phyloP scores from a whole-genome alignment of 148 eudicot species.

The Spergularia marina region DNA sequence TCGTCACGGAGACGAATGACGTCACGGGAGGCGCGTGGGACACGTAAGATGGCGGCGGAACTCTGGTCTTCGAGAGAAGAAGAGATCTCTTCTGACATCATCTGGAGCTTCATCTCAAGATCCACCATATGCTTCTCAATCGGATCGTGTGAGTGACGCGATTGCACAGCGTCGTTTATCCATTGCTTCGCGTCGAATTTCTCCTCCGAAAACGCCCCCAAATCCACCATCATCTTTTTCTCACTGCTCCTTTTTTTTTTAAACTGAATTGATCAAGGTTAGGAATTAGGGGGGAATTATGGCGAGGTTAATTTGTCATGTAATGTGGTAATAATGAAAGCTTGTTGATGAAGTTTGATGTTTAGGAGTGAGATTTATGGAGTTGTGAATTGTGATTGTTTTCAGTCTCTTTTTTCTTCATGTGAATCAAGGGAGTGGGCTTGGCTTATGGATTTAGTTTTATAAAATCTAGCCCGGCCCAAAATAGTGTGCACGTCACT shows the following conservation, averaged over 20 bases:
- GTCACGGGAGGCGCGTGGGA: conserved; percentile 94
- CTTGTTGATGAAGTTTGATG: conserved; percentile 1
- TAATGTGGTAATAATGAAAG: neutral
- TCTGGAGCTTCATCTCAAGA: conserved; percentile 90
- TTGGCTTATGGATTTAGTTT: no score
- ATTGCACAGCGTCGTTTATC: conserved; percentile 72
- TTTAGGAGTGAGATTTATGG: neutral
- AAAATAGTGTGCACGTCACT: no score
- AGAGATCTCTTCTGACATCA: conserved; percentile 90
- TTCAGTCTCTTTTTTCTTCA: neutral
- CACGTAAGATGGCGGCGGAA: conserved; percentile 81
- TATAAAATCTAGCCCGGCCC: no score
- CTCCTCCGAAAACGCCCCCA: conserved; percentile 76
- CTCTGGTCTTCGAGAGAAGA: conserved; percentile 87
- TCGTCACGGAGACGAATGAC: conserved; percentile 87
- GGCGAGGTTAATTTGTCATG: neutral
- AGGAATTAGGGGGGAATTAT: neutral
- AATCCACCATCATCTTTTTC: conserved; percentile 72
- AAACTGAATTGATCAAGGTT: neutral
- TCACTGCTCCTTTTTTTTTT: neutral
- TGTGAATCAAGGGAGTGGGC: no score
- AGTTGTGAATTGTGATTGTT: conserved; percentile 10
- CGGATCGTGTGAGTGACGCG: conserved; percentile 66
- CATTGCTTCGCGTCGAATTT: conserved; percentile 94
- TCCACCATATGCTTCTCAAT: conserved; percentile 76